These are phyloP conservation scores for Agroathelia rolfsii DNA, from an alignment of 1,284 basidiomycete genomes.

Conservation along the genomic window DNA sequence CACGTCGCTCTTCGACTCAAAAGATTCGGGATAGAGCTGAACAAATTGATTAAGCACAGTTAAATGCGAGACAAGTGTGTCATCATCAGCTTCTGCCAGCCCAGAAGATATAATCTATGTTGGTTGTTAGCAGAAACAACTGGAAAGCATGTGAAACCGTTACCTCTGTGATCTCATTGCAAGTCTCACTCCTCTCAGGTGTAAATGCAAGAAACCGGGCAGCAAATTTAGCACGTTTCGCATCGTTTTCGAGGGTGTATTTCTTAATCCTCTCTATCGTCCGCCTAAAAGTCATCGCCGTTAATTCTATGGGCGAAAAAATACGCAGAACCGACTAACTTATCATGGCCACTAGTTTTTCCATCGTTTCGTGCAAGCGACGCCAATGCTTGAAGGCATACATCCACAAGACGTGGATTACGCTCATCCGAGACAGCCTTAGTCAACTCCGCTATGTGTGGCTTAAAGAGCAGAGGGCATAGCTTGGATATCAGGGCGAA, in stretches of 20 bases:
- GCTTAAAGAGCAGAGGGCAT: constrained; percentile 63
- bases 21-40: constrained; percentile 56
- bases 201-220: constrained; percentile 64
- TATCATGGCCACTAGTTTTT: constrained; percentile 49
- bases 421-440: constrained; percentile 62
- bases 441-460: constrained; percentile 66
- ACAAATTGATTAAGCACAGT: constrained; percentile 72
- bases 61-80: constrained; percentile 56
- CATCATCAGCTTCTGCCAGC: constrained; percentile 41
- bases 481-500: constrained; percentile 69
- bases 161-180: constrained; percentile 57
- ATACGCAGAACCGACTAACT: constrained; percentile 36
- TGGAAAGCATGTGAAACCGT: constrained; percentile 18
- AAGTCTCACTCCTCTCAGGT: constrained; percentile 42
- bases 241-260: constrained; percentile 53
- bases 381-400: constrained; percentile 68
- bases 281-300: constrained; percentile 28
- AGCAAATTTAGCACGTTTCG: constrained; percentile 80
- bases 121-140: constrained; percentile 1
- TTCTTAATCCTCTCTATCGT: constrained; percentile 58
- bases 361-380: constrained; percentile 53
- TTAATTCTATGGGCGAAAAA: constrained; percentile 4
- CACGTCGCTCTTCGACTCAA: constrained; percentile 69
- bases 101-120: constrained; percentile 46
- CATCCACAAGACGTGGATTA: constrained; percentile 52